phyloP scores from a whole-genome alignment of 352 stramenopile species.

The Labyrinthula sp. region DNA sequence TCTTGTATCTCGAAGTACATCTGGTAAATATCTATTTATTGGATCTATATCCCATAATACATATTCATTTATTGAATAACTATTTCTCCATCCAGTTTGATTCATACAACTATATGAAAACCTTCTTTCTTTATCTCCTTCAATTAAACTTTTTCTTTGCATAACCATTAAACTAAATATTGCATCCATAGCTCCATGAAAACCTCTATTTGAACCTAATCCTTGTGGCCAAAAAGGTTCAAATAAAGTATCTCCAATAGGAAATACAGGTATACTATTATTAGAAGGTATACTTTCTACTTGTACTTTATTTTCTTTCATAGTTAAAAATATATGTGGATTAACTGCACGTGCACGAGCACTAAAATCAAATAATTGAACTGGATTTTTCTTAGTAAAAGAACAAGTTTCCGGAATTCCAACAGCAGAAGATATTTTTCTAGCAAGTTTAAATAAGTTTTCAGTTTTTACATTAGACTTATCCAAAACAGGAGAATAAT shows the following conservation, averaged over 20 bases:
- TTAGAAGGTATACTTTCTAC: too few species aligned
- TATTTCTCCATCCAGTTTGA: too few species aligned
- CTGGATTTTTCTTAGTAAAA: constrained; percentile 37
- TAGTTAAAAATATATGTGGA: too few species aligned
- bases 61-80: too few species aligned
- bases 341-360: constrained; percentile 48
- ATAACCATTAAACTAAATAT: too few species aligned
- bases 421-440: constrained; percentile 33
- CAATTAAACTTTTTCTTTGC: too few species aligned
- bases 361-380: constrained; percentile 57
- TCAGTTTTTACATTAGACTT: constrained; percentile 4
- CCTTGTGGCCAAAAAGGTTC: constrained; percentile 60
- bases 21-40: too few species aligned
- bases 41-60: too few species aligned
- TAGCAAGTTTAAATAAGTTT: not conserved
- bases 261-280: constrained; percentile 50
- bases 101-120: too few species aligned
- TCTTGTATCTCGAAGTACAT: not conserved
- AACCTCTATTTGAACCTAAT: constrained; percentile 51
- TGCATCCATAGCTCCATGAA: constrained; percentile 49
- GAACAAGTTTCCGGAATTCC: constrained; percentile 46
- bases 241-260: constrained; percentile 52
- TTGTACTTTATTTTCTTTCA: too few species aligned
- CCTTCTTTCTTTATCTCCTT: too few species aligned
- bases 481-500: too few species aligned